Evolutionary conservation across 2,329 filamentous ascomycete species (phyloP).

Genomic region (Chaetomiaceae sp.): DNA sequence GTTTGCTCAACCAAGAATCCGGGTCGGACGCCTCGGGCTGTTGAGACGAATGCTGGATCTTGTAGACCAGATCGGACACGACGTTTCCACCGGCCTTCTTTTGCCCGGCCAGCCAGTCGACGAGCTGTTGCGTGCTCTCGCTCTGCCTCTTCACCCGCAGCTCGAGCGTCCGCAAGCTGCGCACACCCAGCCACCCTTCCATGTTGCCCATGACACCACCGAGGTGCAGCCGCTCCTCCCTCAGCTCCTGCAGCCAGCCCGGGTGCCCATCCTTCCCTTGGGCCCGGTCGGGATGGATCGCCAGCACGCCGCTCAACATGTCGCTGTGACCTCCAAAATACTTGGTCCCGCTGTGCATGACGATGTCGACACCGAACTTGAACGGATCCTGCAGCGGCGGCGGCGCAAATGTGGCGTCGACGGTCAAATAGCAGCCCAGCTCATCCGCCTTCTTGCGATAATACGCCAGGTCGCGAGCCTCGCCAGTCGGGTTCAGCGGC

Average conservation of each 20-base stretch:
- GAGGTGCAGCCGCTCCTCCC: conserved; percentile 66
- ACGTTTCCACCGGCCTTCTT: conserved; percentile 31
- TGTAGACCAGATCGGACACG: conserved; percentile 23
- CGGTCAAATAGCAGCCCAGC: conserved; percentile 69
- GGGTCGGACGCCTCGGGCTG: conserved; percentile 60
- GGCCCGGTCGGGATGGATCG: conserved; percentile 48
- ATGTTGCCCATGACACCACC: conserved; percentile 83
- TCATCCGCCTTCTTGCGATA: conserved; percentile 70
- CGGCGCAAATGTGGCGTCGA: conserved; percentile 91
- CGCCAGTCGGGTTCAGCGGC: conserved; percentile 84
- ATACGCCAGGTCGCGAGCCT: conserved; percentile 65
- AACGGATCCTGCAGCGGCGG: conserved; percentile 88
- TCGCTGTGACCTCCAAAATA: conserved; percentile 96
- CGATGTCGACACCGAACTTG: conserved; percentile 69
- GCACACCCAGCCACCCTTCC: conserved; percentile 86
- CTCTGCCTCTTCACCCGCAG: conserved; percentile 76
- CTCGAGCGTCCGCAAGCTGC: conserved; percentile 81
- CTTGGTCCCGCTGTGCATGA: conserved; percentile 94
- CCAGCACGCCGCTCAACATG: conserved; percentile 81
- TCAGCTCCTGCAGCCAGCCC: conserved; percentile 55
- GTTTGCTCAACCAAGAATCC: conserved; percentile 67
- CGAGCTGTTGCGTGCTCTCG: conserved; percentile 62
- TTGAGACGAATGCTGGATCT: conserved; percentile 64
- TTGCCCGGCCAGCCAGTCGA: conserved; percentile 62
- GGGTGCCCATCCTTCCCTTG: conserved; percentile 29